Evolutionary conservation across 1,284 basidiomycete genomes (phyloP), one percentile per base, ranked within the genome.

Genomic region (Trichosporon coremiiforme): DNA sequence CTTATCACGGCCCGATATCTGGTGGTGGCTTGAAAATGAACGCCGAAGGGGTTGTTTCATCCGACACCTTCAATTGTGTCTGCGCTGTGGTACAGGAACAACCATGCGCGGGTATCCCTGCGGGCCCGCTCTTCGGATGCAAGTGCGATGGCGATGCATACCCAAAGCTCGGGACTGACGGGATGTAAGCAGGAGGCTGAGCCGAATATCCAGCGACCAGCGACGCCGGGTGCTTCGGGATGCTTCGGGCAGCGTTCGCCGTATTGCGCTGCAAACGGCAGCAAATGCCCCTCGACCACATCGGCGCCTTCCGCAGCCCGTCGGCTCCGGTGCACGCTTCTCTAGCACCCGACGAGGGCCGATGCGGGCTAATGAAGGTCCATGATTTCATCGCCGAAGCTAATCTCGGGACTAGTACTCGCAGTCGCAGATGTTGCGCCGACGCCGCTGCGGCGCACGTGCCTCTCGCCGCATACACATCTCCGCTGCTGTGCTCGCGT

Each of bases 21-120:
- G 9, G 50, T 4, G 50, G 50, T 53, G 50, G 50, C 20, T 53
- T 22, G 50, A 53, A 10, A 12, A 7, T 53, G 50, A 53, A 22
- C 22, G 50, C 50, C 50, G 50, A 53, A 22, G 50, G 50, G 50
- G 50, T 10, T 53, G 50, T 53, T 53, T 53, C 50, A 53, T 38
- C 36, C 10, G 10, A 38, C 15, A 17, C 20, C 10, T 22, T 53
- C n/a, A 53, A 53, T 53, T 53, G 50, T 2, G 4, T 10, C 36
- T 38, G 10, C 36, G 50, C 6, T 35, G 33, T 35, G 20, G 17
- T 4, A 22, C 50, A 10, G 50, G 20, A 53, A 20, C 50, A 12
- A 25, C 45, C n/a, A 38, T 2, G 17, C 17, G 50, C 50, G 50
- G 47, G 50, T 25, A 53, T 53, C 22, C 50, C 4, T 53, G 50